A percentile compares a stretch with the other conserved stretches of the same genome.
phyloP scores from a whole-genome alignment of 306 rosid species.

The Vigna angularis region DNA sequence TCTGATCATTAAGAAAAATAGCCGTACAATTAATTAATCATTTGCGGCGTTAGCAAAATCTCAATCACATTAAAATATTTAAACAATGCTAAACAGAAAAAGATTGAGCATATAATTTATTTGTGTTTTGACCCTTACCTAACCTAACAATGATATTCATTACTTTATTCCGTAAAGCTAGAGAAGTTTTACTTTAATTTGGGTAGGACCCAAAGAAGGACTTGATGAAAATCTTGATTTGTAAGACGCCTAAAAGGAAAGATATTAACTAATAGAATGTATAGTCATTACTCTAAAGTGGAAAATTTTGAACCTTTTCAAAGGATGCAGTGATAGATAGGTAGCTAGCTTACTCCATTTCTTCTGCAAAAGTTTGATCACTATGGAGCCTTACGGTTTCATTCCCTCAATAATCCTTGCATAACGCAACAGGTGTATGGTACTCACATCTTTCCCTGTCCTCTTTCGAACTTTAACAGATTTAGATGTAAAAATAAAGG shows the following conservation, averaged over 20 bases:
- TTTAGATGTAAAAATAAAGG: not conserved
- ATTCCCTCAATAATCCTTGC: constrained; percentile 9
- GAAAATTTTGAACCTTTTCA: not conserved
- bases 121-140: not conserved
- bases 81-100: not conserved
- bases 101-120: not conserved
- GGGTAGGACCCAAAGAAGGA: too few species aligned
- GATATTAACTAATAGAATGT: not conserved
- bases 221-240: not conserved
- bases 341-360: not conserved
- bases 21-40: not conserved
- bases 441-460: constrained; percentile 1
- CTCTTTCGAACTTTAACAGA: not conserved
- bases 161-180: not conserved
- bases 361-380: not conserved
- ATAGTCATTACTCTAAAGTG: not conserved
- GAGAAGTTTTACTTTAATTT: not conserved
- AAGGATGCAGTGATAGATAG: not conserved
- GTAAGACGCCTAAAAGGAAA: not conserved
- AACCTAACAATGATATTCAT: not conserved
- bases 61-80: not conserved
- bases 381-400: constrained; percentile 13
- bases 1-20: too few species aligned
- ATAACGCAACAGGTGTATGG: not conserved
- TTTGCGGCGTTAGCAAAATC: not conserved